These are phyloP conservation scores for Saposhnikovia divaricata DNA, from an alignment of 129 eudicot species.

Conservation along the genomic window DNA sequence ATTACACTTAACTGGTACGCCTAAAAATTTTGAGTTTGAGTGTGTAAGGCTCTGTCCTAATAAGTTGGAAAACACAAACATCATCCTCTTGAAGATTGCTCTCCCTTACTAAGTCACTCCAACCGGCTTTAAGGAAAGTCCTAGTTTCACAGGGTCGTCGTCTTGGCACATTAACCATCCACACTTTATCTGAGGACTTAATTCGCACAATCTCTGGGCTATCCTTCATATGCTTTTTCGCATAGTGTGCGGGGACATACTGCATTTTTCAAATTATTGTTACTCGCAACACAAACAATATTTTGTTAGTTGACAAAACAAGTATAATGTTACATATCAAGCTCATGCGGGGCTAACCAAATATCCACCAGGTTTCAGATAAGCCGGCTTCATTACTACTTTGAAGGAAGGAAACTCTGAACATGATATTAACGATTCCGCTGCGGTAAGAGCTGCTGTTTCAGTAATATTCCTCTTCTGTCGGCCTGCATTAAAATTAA, in stretches of 20 bases:
- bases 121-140: neutral
- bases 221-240: neutral
- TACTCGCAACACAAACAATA: neutral
- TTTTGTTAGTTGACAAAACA: neutral
- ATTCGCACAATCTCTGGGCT: neutral
- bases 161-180: neutral
- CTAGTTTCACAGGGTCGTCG: neutral
- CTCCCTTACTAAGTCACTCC: neutral
- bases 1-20: neutral
- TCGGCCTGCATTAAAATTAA: neutral
- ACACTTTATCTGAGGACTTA: neutral
- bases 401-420: slow-evolving; percentile 1
- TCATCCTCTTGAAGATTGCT: neutral
- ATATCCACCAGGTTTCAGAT: neutral
- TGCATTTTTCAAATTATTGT: neutral
- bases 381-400: neutral
- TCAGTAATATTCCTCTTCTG: neutral
- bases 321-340: neutral
- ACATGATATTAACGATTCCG: neutral
- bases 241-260: neutral
- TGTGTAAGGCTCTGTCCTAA: neutral
- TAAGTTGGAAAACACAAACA: slow-evolving; percentile 1
- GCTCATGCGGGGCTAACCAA: neutral
- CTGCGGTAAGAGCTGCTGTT: neutral
- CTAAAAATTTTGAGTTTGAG: neutral